Percentiles rank a stretch among this genome's conserved stretches.
Conservation (phyloP, 345 rosid genomes). For the Garcia nutans region DNA sequence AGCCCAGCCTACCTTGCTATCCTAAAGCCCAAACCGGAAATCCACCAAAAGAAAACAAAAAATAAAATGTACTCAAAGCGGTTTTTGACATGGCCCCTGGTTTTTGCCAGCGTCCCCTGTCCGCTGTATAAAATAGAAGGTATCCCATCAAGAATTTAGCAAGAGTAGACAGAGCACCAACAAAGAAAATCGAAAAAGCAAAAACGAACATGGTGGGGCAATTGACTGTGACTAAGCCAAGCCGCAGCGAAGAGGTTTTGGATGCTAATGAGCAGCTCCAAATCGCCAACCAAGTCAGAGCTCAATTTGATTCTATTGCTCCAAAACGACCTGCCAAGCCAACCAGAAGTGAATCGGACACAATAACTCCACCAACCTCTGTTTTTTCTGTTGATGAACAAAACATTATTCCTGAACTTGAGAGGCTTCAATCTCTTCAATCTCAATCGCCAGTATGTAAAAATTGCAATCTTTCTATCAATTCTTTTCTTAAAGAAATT, state of each 20-base stretch:
- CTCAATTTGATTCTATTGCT: slow-evolving; percentile 57
- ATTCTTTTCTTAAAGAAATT: too few relatives aligned
- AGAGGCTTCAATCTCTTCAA: slow-evolving; percentile 54
- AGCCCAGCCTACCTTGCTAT: too few relatives aligned
- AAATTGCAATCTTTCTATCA: background rate
- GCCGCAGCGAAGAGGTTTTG: slow-evolving; percentile 75
- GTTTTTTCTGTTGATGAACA: slow-evolving; percentile 20
- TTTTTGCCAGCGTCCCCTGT: background rate
- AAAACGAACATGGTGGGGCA: slow-evolving; percentile 27
- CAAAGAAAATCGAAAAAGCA: background rate
- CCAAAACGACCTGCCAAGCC: slow-evolving; percentile 77
- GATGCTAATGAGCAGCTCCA: slow-evolving; percentile 49
- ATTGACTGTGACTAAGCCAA: slow-evolving; percentile 52
- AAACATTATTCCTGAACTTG: slow-evolving; percentile 48
- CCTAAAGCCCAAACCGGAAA: too few relatives aligned
- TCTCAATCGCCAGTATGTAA: slow-evolving; percentile 43
- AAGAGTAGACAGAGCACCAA: background rate
- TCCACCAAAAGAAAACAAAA: too few relatives aligned
- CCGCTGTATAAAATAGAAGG: background rate
- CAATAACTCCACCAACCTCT: background rate
- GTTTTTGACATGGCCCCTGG: background rate
- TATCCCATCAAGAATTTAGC: background rate
- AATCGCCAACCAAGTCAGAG: slow-evolving; percentile 50
- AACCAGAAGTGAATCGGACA: slow-evolving; percentile 62
- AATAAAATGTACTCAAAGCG: background rate